These are phyloP conservation scores for Verticillium albo-atrum DNA, from an alignment of 2,329 filamentous ascomycete genomes.

Conservation along the genomic window DNA sequence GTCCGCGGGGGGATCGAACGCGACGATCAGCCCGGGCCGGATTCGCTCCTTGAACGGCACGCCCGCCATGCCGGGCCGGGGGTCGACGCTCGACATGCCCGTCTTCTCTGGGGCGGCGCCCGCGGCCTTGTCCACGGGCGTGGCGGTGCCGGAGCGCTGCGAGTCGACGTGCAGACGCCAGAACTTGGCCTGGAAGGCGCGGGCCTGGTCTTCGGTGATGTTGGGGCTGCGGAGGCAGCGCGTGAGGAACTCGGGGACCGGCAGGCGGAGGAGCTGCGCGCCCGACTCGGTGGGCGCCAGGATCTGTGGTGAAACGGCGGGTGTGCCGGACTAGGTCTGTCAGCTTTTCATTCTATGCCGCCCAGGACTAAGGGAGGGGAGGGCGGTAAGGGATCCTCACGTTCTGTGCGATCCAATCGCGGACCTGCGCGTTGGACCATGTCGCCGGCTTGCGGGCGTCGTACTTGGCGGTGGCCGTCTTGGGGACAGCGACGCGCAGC, in stretches of 20 bases:
- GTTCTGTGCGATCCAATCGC: constrained; percentile 33
- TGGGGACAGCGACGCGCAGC: constrained; percentile 33
- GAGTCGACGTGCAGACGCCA: constrained; percentile 39
- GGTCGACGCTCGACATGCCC: constrained; percentile 22
- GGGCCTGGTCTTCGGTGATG: constrained; percentile 31
- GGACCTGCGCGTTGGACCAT: constrained; percentile 34
- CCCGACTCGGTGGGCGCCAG: constrained; percentile 37
- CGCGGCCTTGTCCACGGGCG: not conserved
- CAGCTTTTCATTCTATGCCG: not conserved
- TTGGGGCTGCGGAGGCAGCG: constrained; percentile 33
- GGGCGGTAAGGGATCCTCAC: no score
- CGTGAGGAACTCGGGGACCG: constrained; percentile 30
- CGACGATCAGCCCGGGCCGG: constrained; percentile 35
- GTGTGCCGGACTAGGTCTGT: constrained; percentile 30
- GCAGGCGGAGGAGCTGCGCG: constrained; percentile 34
- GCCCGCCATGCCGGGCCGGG: constrained; percentile 11
- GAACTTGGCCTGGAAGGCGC: constrained; percentile 34
- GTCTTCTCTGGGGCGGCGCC: constrained; percentile 3
- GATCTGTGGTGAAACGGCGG: constrained; percentile 23
- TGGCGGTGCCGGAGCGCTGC: constrained; percentile 7
- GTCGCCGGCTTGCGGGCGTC: constrained; percentile 25
- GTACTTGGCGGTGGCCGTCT: constrained; percentile 14
- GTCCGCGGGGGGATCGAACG: constrained; percentile 19
- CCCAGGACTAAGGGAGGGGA: no score
- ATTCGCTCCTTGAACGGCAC: constrained; percentile 34